Conservation (phyloP, 2,329 filamentous ascomycete genomes). For the Beauveria sp. region DNA sequence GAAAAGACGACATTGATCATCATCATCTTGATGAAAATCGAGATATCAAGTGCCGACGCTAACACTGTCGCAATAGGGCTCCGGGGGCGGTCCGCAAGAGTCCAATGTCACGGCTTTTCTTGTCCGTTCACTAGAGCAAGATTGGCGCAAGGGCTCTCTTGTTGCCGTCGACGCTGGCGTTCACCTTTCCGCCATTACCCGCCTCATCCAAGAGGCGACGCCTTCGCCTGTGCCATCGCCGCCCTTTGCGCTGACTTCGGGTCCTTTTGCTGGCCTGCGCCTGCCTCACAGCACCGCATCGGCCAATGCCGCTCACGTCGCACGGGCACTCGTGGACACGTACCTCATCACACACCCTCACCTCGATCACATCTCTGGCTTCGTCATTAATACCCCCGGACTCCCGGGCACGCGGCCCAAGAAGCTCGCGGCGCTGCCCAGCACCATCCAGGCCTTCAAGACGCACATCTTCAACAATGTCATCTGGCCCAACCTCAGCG, state of each 20-base stretch:
- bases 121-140: constrained; percentile 69
- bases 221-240: constrained; percentile 23
- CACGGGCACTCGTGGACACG: constrained; percentile 71
- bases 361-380: constrained; percentile 84
- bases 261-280: constrained; percentile 74
- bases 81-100: constrained; percentile 83
- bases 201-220: constrained; percentile 59
- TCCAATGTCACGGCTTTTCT: constrained; percentile 85
- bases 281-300: constrained; percentile 58
- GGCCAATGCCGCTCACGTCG: constrained; percentile 75
- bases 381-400: constrained; percentile 88
- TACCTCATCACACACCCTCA: constrained; percentile 97
- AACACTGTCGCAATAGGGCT: constrained; percentile 51
- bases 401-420: constrained; percentile 77
- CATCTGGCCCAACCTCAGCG: constrained; percentile 94
- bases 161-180: constrained; percentile 92
- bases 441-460: constrained; percentile 88
- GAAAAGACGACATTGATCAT: no score
- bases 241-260: constrained; percentile 51
- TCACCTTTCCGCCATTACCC: constrained; percentile 77
- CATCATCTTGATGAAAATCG: no score
- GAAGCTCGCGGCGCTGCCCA: constrained; percentile 74
- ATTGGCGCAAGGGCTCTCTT: constrained; percentile 76
- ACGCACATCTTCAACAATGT: constrained; percentile 94
- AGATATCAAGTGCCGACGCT: background rate